Conservation (phyloP, 2,329 filamentous ascomycete genomes). For the Beauveria brongniartii region DNA sequence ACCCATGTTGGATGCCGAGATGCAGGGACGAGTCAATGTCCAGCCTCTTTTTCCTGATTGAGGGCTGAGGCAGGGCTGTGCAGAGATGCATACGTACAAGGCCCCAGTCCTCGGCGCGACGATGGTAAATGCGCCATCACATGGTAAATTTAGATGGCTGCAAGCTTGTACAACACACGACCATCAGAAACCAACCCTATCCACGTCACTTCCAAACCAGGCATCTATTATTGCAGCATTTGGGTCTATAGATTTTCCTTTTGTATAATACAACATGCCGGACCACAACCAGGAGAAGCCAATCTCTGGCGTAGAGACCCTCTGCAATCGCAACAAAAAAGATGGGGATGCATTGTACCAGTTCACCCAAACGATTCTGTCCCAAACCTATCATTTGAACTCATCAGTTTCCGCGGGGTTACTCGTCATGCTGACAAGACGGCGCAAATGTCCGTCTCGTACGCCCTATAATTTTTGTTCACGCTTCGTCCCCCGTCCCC, state of each 20-base stretch:
- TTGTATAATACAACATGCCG: constrained; percentile 25
- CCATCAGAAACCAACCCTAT: too few species aligned
- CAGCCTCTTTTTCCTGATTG: not conserved
- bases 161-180: not conserved
- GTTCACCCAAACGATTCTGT: not conserved
- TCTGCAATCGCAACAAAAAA: not conserved
- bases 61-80: not conserved
- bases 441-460: not conserved
- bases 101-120: not conserved
- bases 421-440: not conserved
- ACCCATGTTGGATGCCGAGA: not conserved
- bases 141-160: not conserved
- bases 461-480: not conserved
- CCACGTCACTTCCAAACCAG: constrained; percentile 1
- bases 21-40: too few species aligned
- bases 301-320: not conserved
- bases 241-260: constrained; percentile 17
- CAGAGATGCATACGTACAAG: not conserved
- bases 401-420: not conserved
- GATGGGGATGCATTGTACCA: not conserved
- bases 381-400: not conserved
- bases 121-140: not conserved
- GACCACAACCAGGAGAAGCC: not conserved
- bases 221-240: constrained; percentile 19
- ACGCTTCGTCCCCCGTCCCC: not conserved